Evolutionary conservation across 164 flowering plant species (phyloP).

Genomic region (Aristolochia contorta): DNA sequence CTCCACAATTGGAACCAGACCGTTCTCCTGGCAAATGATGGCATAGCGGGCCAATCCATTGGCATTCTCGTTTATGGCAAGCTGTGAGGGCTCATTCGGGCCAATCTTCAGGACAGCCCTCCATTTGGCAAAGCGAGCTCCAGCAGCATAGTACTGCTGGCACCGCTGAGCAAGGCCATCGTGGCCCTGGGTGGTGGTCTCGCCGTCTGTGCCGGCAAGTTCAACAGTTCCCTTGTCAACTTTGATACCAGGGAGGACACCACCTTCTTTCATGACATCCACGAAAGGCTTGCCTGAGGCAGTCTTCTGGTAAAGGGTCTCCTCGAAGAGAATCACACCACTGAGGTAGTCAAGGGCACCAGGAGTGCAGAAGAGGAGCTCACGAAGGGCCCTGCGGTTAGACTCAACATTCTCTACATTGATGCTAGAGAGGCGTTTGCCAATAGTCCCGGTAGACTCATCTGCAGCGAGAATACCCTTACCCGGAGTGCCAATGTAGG

Average conservation of each 20-base stretch:
- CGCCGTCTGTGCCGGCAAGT: slow-evolving; percentile 43
- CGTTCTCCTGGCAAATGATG: slow-evolving; percentile 52
- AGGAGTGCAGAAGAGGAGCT: slow-evolving; percentile 44
- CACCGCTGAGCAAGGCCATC: slow-evolving; percentile 45
- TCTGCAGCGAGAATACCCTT: slow-evolving; percentile 62
- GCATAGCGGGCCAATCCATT: slow-evolving; percentile 50
- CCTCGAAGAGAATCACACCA: slow-evolving; percentile 48
- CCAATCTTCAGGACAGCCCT: slow-evolving; percentile 42
- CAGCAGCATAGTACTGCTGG: slow-evolving; percentile 34
- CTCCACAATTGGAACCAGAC: slow-evolving; percentile 47
- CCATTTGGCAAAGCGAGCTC: slow-evolving; percentile 45
- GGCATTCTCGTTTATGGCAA: slow-evolving; percentile 43
- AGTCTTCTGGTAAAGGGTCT: slow-evolving; percentile 47
- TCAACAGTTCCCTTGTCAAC: slow-evolving; percentile 51
- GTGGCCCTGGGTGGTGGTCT: slow-evolving; percentile 51
- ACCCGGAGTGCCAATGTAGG: slow-evolving; percentile 51
- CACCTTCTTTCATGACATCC: slow-evolving; percentile 39
- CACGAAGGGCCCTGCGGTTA: slow-evolving; percentile 42
- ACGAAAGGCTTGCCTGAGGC: slow-evolving; percentile 40
- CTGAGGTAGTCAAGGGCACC: slow-evolving; percentile 39
- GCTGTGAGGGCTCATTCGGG: slow-evolving; percentile 38
- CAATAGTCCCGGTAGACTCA: slow-evolving; percentile 53
- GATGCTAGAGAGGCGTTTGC: slow-evolving; percentile 45
- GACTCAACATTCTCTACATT: slow-evolving; percentile 43
- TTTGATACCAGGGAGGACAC: slow-evolving; percentile 50